A percentile compares a stretch with the other conserved stretches of the same genome.
These are phyloP conservation scores for Sporopachydermia lactativora DNA, from an alignment of 805 yeast genomes.

Conservation along the genomic window DNA sequence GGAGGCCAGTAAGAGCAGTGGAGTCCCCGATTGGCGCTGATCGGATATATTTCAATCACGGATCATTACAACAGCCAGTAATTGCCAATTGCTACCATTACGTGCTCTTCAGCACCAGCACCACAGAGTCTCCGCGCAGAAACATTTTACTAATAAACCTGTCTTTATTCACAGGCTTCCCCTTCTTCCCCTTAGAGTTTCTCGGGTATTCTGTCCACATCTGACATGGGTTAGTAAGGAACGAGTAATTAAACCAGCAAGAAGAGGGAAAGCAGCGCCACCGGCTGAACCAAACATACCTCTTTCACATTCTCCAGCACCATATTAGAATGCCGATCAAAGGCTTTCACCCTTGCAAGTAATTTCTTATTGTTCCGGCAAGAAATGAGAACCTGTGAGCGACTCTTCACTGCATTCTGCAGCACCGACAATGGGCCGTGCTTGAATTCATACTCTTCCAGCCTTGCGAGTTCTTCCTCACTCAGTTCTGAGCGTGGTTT, in stretches of 20 bases:
- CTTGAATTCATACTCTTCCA: constrained; percentile 81
- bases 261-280: no score
- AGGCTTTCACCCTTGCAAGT: constrained; percentile 81
- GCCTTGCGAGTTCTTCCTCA: constrained; percentile 59
- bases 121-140: constrained; percentile 90
- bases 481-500: constrained; percentile 71
- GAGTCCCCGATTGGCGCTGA: no score
- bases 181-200: constrained; percentile 55
- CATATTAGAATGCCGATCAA: constrained; percentile 93
- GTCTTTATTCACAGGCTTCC: constrained; percentile 51
- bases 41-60: no score
- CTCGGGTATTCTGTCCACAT: constrained; percentile 54
- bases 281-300: constrained; percentile 20
- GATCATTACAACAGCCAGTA: no score
- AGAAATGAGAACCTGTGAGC: constrained; percentile 71
- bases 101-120: constrained; percentile 47
- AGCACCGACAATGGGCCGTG: constrained; percentile 86
- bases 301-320: constrained; percentile 87
- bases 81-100: no score
- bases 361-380: constrained; percentile 89
- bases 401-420: constrained; percentile 66
- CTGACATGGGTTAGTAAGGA: constrained; percentile 9
- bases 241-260: no score
- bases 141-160: constrained; percentile 83
- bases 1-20: no score